These are phyloP conservation scores for Suillus americanus DNA, from an alignment of 768 basidiomycete species.

Conservation along the genomic window DNA sequence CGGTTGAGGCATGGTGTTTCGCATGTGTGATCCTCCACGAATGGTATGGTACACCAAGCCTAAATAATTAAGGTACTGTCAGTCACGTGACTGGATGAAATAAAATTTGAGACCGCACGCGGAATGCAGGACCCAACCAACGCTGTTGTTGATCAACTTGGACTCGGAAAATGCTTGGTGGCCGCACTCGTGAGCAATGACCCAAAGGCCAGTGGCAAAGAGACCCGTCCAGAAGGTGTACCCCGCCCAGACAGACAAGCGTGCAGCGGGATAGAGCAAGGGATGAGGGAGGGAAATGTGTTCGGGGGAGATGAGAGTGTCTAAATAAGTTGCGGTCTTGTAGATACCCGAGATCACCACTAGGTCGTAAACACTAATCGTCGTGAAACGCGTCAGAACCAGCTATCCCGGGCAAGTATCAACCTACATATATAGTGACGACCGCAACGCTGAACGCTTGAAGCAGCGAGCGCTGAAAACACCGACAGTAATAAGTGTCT, in stretches of 20 bases:
- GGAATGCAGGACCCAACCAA: slow-evolving; percentile 92
- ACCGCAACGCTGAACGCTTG: slow-evolving; percentile 82
- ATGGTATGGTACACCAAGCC: slow-evolving; percentile 94
- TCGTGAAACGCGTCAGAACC: slow-evolving; percentile 13
- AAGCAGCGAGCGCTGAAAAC: slow-evolving; percentile 74
- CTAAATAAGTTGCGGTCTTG: slow-evolving; percentile 64
- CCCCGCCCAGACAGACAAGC: slow-evolving; percentile 71
- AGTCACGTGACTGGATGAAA: slow-evolving; percentile 22
- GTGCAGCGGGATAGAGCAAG: slow-evolving; percentile 57
- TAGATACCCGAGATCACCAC: slow-evolving; percentile 67
- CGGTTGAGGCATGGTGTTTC: slow-evolving; percentile 94
- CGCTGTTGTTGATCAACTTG: slow-evolving; percentile 86
- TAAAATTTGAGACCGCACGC: slow-evolving; percentile 47
- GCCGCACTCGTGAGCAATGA: slow-evolving; percentile 92
- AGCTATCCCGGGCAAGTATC: background rate
- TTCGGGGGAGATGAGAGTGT: slow-evolving; percentile 58
- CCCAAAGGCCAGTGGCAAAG: slow-evolving; percentile 92
- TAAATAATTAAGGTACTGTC: slow-evolving; percentile 29
- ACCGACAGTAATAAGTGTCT: slow-evolving; percentile 3
- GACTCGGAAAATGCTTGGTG: slow-evolving; percentile 96
- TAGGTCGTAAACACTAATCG: slow-evolving; percentile 68
- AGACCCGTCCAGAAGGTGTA: slow-evolving; percentile 85
- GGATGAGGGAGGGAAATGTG: slow-evolving; percentile 58
- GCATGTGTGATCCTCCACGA: slow-evolving; percentile 94
- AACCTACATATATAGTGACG: slow-evolving; percentile 74